Conservation (phyloP, 2,329 filamentous ascomycete genomes). For the Thelonectria blattea region DNA sequence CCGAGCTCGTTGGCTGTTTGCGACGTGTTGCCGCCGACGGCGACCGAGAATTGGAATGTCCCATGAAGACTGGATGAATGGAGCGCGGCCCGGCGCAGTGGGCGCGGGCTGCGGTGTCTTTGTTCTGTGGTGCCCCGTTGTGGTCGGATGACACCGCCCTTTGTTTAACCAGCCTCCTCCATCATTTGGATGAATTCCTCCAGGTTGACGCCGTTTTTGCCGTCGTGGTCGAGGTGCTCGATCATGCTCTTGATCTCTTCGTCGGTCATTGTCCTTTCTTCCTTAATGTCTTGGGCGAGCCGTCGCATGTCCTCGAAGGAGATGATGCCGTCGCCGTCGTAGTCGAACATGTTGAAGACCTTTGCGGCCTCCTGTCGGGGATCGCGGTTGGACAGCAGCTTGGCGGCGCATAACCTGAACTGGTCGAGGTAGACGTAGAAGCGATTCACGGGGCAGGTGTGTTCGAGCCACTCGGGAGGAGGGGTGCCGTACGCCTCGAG, state of each 20-base stretch:
- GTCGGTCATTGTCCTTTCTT: conserved; percentile 79
- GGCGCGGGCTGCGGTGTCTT: conserved; percentile 1
- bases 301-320: conserved; percentile 85
- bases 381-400: conserved; percentile 81
- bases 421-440: conserved; percentile 61
- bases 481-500: conserved; percentile 82
- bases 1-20: neutral
- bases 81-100: conserved; percentile 5
- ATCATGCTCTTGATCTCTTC: conserved; percentile 96
- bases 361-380: conserved; percentile 89
- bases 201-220: conserved; percentile 78
- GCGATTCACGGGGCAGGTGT: conserved; percentile 51
- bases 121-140: conserved; percentile 4
- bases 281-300: conserved; percentile 89
- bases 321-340: conserved; percentile 89
- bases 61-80: neutral
- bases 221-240: conserved; percentile 95
- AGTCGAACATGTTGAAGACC: conserved; percentile 93
- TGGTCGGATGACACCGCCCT: neutral
- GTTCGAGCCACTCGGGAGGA: conserved; percentile 62
- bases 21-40: neutral
- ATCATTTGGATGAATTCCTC: conserved; percentile 74
- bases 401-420: conserved; percentile 73
- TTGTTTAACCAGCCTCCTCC: conserved; percentile 48
- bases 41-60: neutral